Conservation (phyloP, 75 land plant genomes). For the Ceratopteris richardii region DNA sequence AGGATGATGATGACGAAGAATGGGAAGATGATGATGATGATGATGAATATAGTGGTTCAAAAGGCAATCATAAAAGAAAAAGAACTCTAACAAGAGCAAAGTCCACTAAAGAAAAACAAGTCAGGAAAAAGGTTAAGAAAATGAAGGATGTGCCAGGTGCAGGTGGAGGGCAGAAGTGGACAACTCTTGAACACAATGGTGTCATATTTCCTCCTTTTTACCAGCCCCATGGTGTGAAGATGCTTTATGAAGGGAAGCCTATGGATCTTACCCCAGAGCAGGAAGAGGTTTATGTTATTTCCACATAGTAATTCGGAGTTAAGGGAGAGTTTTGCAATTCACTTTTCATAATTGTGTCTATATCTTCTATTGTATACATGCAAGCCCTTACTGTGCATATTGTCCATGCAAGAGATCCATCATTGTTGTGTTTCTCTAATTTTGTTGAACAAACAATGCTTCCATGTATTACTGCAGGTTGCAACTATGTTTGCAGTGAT, state of each 20-base stretch:
- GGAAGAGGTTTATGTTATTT: conserved; percentile 55
- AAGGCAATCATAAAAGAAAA: conserved; percentile 7
- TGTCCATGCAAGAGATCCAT: too few relatives aligned
- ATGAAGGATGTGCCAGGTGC: conserved; percentile 37
- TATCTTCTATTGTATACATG: too few relatives aligned
- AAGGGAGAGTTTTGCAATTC: too few relatives aligned
- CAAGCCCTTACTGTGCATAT: too few relatives aligned
- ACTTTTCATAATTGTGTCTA: too few relatives aligned
- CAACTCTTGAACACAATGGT: conserved; percentile 83
- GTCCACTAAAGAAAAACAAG: conserved; percentile 31
- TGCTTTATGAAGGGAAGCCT: conserved; percentile 80
- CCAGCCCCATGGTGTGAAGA: conserved; percentile 82
- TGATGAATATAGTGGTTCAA: conserved; percentile 14
- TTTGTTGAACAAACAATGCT: too few relatives aligned
- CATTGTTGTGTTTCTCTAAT: too few relatives aligned
- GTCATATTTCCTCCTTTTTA: conserved; percentile 95
- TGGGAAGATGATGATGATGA: conserved; percentile 36
- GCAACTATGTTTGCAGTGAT: conserved; percentile 99
- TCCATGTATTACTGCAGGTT: conserved; percentile 37
- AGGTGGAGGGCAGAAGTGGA: conserved; percentile 92
- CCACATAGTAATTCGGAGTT: too few relatives aligned
- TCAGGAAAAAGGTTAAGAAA: conserved; percentile 14
- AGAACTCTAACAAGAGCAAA: conserved; percentile 27
- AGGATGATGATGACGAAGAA: conserved; percentile 16
- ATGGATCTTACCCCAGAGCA: conserved; percentile 81